Base-by-base conservation (phyloP, 2,329 filamentous ascomycete species). In the Fusarium decemcellulare region DNA sequence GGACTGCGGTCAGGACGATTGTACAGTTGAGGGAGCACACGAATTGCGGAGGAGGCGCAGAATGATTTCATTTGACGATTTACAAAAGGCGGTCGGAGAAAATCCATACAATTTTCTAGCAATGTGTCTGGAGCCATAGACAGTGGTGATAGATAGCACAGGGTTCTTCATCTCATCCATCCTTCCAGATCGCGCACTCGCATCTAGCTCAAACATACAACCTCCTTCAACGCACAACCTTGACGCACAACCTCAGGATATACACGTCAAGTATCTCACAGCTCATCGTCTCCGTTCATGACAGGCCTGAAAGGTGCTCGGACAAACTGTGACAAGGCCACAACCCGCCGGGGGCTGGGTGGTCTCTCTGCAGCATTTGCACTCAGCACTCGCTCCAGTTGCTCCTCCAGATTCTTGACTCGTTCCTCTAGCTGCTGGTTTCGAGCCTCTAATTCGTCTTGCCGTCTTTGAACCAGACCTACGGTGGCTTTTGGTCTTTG, bases 61-160 rank as follows among this genome's bases (percentile, higher is more conserved):
- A 50, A 72, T 23, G 63, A 65, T 11, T 69, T 71, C 42, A 48
- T n/a, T 10, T 72, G 65, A 63, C 57, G 10, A 58, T 56, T 32
- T 5, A 12, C 7, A 18, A 14, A 18, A n/a, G 10, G 6, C 7
- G 9, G 4, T 46, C 7, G 16, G 14, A 8, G 51, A 2, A 53
- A 14, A 47, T 40, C 12, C 32, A 54, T 48, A 42, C 29, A 29
- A 39, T 50, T 62, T 42, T 30, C 57, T 48, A 23, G 5, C 11
- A 42, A 16, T 55, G 5, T 51, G 60, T 53, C 30, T 62, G 57
- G 9, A 53, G 14, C 18, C 27, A 6, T 23, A 23, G 9, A 47
- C 29, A 43, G 18, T 46, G 16, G 52, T 36, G 18, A 53, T 44
- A 37, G 57, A 70, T 48, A 50, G 70, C 32, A 57, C 32, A 43